Conservation (phyloP, 106 monocot species). For the Platanthera zijinensis region DNA sequence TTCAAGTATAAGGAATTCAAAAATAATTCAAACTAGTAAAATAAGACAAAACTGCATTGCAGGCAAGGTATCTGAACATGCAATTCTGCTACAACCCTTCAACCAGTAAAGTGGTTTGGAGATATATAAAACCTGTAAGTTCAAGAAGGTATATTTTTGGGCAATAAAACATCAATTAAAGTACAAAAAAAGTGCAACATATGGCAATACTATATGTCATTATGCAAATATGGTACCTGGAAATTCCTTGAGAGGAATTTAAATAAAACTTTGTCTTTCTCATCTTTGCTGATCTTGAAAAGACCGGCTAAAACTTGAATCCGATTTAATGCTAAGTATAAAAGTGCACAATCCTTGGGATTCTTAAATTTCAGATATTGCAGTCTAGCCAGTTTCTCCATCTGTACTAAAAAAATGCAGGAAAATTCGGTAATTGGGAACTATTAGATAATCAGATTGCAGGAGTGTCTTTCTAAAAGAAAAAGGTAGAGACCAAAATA, state of each 20-base stretch:
- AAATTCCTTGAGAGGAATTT: constrained; percentile 92
- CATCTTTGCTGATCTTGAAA: constrained; percentile 86
- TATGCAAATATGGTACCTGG: constrained; percentile 39
- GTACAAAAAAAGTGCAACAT: not conserved
- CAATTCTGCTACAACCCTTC: no score
- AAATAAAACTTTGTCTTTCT: constrained; percentile 78
- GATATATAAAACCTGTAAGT: no score
- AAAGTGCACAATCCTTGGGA: constrained; percentile 91
- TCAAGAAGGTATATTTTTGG: no score
- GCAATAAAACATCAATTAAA: not conserved
- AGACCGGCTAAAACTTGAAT: constrained; percentile 89
- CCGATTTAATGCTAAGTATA: constrained; percentile 85
- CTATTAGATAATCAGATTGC: not conserved
- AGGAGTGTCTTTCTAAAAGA: not conserved
- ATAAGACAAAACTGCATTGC: no score
- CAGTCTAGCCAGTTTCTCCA: constrained; percentile 86
- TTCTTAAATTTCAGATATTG: constrained; percentile 80
- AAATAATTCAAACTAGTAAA: no score
- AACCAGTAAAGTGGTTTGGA: no score
- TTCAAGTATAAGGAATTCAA: no score
- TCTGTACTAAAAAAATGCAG: constrained; percentile 29
- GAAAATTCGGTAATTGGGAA: not conserved
- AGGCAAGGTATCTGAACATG: no score
- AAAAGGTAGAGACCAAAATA: not conserved
- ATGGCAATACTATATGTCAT: constrained; percentile 1